Evolutionary conservation across 2,329 filamentous ascomycete genomes (phyloP).

Genomic region (Aspergillus terreus): DNA sequence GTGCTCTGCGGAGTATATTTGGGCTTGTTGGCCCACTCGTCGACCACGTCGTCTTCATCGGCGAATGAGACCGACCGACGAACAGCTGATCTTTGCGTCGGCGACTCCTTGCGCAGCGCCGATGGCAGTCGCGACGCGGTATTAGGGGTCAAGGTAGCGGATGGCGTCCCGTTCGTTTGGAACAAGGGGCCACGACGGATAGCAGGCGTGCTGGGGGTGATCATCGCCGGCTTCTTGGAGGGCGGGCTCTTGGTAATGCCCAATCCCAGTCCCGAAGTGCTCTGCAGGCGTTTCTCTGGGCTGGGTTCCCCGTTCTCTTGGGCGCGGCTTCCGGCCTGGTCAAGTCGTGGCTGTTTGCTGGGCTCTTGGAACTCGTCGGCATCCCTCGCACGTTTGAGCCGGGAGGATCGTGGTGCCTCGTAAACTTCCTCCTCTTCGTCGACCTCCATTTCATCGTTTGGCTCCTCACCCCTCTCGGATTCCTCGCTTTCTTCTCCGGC

Average conservation of each 20-base stretch:
- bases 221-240: conserved; percentile 11
- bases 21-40: conserved; percentile 7
- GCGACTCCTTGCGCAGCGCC: conserved; percentile 23
- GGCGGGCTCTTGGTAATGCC: conserved; percentile 27
- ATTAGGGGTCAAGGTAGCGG: conserved; percentile 4
- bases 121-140: conserved; percentile 18
- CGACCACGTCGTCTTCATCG: conserved; percentile 16
- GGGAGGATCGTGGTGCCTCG: not conserved
- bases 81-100: conserved; percentile 9
- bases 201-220: conserved; percentile 8
- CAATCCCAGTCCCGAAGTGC: conserved; percentile 16
- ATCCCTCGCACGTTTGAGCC: conserved; percentile 26
- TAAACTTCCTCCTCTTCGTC: not conserved
- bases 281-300: not conserved
- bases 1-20: conserved; percentile 6
- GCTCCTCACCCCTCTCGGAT: too few species aligned
- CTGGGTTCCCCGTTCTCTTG: not conserved
- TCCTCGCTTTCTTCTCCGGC: too few species aligned
- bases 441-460: conserved; percentile 12
- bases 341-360: conserved; percentile 24
- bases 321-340: conserved; percentile 9
- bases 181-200: conserved; percentile 6
- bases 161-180: conserved; percentile 11
- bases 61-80: conserved; percentile 27
- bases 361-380: conserved; percentile 11